These are phyloP conservation scores for Tritrichomonas musculus DNA, from an alignment of 208 protist genomes.

Conservation along the genomic window DNA sequence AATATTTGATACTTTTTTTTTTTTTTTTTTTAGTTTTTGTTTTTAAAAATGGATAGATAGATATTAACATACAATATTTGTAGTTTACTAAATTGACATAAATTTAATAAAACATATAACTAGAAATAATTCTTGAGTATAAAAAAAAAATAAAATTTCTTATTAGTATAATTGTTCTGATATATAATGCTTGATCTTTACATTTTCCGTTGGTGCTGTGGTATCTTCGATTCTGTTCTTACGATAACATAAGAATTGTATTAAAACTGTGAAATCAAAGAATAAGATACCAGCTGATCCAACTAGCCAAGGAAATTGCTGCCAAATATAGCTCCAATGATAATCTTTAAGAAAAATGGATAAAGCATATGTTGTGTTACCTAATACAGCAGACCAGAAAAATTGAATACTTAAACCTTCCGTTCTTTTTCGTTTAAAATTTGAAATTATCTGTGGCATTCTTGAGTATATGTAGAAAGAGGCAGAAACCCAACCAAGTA, in stretches of 20 bases:
- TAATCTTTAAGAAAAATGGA: conserved; percentile 10
- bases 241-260: neutral
- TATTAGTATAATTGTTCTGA: too few species aligned
- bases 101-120: too few species aligned
- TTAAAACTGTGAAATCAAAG: neutral
- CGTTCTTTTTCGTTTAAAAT: neutral
- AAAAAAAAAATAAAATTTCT: too few species aligned
- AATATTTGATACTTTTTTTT: too few species aligned
- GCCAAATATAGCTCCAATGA: neutral
- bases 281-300: neutral
- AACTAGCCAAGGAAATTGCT: neutral
- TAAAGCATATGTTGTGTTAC: neutral
- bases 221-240: too few species aligned
- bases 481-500: neutral
- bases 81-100: too few species aligned
- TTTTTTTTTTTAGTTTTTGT: too few species aligned
- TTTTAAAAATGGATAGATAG: too few species aligned
- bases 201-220: too few species aligned
- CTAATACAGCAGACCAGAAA: neutral
- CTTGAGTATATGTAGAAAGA: neutral
- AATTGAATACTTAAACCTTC: neutral
- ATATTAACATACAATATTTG: too few species aligned
- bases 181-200: too few species aligned
- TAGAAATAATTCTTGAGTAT: too few species aligned
- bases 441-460: neutral